Evolutionary conservation across 371 early-diverging fungal genomes (phyloP).

Genomic region (Dichotomocladium elegans): DNA sequence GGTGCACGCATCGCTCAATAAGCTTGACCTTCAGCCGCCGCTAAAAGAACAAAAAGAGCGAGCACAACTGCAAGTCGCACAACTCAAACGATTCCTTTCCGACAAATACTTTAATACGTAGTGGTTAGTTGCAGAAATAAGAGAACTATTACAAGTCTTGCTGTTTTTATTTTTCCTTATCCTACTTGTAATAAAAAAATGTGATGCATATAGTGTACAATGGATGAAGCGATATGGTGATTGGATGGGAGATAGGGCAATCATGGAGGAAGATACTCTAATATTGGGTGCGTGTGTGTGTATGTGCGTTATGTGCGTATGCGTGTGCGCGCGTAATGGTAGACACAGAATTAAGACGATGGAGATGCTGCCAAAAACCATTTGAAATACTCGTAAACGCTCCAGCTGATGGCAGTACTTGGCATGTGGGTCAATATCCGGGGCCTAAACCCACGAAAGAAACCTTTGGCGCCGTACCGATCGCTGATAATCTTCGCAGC

Average conservation of each 20-base stretch:
- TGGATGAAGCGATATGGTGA: no score
- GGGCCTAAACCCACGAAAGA: slow-evolving; percentile 74
- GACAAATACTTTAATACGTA: slow-evolving; percentile 7
- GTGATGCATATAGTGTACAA: neutral
- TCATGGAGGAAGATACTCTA: neutral
- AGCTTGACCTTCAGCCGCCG: neutral
- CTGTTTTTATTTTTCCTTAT: neutral
- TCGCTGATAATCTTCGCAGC: slow-evolving; percentile 72
- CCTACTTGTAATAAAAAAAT: neutral
- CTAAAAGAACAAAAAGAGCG: slow-evolving; percentile 4
- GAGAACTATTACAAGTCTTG: neutral
- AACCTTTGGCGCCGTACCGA: slow-evolving; percentile 71
- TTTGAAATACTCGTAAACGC: slow-evolving; percentile 83
- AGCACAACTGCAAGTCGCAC: neutral
- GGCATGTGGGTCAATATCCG: slow-evolving; percentile 85
- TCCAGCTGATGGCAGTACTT: slow-evolving; percentile 92
- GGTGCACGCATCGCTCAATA: neutral
- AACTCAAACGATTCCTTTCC: slow-evolving; percentile 4
- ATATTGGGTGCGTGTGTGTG: neutral
- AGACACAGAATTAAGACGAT: neutral
- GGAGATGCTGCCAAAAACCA: slow-evolving; percentile 48
- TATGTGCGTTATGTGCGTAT: neutral
- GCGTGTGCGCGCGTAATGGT: neutral
- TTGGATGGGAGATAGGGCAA: neutral
- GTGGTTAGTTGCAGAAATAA: neutral